phyloP scores from a whole-genome alignment of 176 grass and related monocot species.

The Carex kokanica region DNA sequence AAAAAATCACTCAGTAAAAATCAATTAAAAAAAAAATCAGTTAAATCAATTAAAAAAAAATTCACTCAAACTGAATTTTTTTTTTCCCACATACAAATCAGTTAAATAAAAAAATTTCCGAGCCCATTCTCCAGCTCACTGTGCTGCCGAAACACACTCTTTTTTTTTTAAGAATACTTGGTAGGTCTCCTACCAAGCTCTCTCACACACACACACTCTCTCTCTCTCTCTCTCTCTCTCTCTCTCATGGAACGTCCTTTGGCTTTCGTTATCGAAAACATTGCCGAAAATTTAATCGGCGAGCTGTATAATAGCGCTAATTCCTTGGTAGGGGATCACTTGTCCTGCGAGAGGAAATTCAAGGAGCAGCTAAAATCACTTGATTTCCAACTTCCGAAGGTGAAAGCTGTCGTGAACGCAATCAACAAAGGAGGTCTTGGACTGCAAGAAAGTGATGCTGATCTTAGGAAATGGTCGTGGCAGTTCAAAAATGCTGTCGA shows the following conservation, averaged over 20 bases:
- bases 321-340: constrained; percentile 3
- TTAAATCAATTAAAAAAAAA: too few relatives aligned
- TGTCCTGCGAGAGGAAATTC: not conserved
- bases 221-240: not conserved
- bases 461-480: constrained; percentile 27
- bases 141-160: too few relatives aligned
- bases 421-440: not conserved
- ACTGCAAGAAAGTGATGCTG: not conserved
- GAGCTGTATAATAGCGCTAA: constrained; percentile 10
- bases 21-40: too few relatives aligned
- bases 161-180: too few relatives aligned
- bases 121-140: too few relatives aligned
- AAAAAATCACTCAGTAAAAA: too few relatives aligned
- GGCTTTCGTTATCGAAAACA: not conserved
- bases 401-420: constrained; percentile 21
- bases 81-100: too few relatives aligned
- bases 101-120: too few relatives aligned
- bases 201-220: too few relatives aligned
- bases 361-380: constrained; percentile 16
- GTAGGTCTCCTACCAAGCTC: too few relatives aligned
- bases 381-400: not conserved
- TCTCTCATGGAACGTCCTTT: not conserved
- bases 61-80: too few relatives aligned
- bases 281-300: constrained; percentile 13
- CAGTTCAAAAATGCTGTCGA: constrained; percentile 32